Evolutionary conservation across 2,329 filamentous ascomycete species (phyloP).

Genomic region (Hypoxylon sp.): DNA sequence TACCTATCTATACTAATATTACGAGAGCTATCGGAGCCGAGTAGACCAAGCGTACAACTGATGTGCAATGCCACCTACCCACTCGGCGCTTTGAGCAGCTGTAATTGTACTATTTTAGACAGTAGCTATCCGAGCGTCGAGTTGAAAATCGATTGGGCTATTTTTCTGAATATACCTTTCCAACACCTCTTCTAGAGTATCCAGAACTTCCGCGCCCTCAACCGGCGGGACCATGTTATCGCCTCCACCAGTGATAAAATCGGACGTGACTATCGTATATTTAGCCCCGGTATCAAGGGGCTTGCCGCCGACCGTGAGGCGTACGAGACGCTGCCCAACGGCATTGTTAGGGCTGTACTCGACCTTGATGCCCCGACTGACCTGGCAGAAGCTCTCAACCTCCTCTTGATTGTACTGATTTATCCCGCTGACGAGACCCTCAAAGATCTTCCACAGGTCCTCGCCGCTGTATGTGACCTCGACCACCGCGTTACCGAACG

Average conservation of each 20-base stretch:
- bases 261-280: constrained; percentile 73
- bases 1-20: constrained; percentile 9
- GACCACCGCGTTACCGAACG: constrained; percentile 76
- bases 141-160: constrained; percentile 65
- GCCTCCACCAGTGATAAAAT: constrained; percentile 74
- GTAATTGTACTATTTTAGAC: constrained; percentile 48
- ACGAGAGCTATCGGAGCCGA: constrained; percentile 7
- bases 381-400: constrained; percentile 73
- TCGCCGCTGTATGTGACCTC: constrained; percentile 69
- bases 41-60: constrained; percentile 2
- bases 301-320: constrained; percentile 65
- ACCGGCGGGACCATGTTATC: constrained; percentile 70
- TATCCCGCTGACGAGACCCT: constrained; percentile 69
- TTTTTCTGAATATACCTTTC: constrained; percentile 63
- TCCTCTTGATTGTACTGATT: constrained; percentile 68
- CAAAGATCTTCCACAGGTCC: constrained; percentile 70
- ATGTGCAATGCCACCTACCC: constrained; percentile 10
- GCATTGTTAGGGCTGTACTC: constrained; percentile 69
- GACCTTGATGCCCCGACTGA: constrained; percentile 70
- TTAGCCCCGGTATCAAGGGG: constrained; percentile 62
- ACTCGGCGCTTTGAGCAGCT: constrained; percentile 14
- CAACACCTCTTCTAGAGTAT: constrained; percentile 67
- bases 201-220: constrained; percentile 59
- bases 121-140: constrained; percentile 64
- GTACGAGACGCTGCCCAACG: constrained; percentile 66